A percentile compares a stretch with the other conserved stretches of the same genome.
phyloP scores from a whole-genome alignment of 345 rosid species.

The Lepidium africanum region DNA sequence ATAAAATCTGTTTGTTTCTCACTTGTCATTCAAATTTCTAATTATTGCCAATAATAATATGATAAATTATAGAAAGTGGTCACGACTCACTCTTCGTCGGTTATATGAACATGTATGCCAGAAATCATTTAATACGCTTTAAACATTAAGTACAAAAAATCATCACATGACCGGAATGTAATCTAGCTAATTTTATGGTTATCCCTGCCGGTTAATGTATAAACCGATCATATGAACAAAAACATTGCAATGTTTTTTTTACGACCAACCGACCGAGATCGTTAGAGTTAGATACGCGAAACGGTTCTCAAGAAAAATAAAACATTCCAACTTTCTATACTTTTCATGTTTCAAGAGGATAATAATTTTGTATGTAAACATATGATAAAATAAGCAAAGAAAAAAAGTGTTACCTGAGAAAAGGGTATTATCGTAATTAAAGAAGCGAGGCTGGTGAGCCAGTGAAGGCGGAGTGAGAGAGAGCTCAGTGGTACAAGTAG shows the following conservation, averaged over 20 bases:
- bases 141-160: background rate
- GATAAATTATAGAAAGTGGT: background rate
- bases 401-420: constrained; percentile 14
- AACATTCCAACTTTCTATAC: constrained; percentile 16
- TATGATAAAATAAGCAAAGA: background rate
- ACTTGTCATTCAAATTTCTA: constrained; percentile 23
- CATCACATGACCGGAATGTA: background rate
- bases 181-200: background rate
- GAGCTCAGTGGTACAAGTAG: constrained; percentile 31
- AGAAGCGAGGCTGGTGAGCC: constrained; percentile 13
- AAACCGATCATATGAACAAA: background rate
- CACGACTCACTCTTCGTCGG: constrained; percentile 2
- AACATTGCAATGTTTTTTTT: background rate
- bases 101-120: background rate
- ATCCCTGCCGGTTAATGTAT: background rate
- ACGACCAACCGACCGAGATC: constrained; percentile 16
- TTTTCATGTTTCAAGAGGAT: background rate
- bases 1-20: constrained; percentile 20
- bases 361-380: background rate
- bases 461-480: constrained; percentile 25
- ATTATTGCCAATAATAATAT: background rate
- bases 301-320: constrained; percentile 11
- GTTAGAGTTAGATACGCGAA: constrained; percentile 6
- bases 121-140: background rate
- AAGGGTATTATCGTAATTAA: constrained; percentile 21